Percentiles rank a stretch among this genome's conserved stretches.
Evolutionary conservation across 1,139 yeast genomes (phyloP).

Genomic region (Arxiozyma telluris): DNA sequence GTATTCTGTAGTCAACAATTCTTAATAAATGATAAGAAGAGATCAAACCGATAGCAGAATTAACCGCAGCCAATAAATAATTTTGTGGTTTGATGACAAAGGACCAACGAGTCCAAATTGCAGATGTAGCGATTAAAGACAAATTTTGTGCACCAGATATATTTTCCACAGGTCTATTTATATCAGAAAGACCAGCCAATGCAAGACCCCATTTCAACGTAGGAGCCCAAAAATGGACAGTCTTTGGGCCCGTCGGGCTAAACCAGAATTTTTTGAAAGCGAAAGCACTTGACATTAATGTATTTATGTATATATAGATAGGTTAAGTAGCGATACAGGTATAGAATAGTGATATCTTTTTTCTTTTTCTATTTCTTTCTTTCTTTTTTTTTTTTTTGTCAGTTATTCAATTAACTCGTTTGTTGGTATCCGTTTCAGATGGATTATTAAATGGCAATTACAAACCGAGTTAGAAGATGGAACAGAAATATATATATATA

Average conservation of each 20-base stretch:
- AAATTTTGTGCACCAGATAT: slow-evolving; percentile 84
- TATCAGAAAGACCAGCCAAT: slow-evolving; percentile 80
- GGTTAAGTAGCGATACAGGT: not conserved
- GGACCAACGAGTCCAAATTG: slow-evolving; percentile 98
- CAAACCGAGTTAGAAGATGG: not conserved
- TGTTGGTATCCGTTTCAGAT: not conserved
- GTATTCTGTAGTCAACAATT: slow-evolving; percentile 54
- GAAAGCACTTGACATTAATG: slow-evolving; percentile 24
- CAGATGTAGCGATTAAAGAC: slow-evolving; percentile 85
- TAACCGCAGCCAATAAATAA: slow-evolving; percentile 79
- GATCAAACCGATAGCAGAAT: slow-evolving; percentile 84
- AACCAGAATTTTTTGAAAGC: slow-evolving; percentile 59
- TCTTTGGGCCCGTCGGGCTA: slow-evolving; percentile 89
- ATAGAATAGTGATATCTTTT: not conserved
- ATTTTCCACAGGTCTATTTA: slow-evolving; percentile 84
- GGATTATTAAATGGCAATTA: not conserved
- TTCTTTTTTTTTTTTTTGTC: not conserved
- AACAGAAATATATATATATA: not conserved
- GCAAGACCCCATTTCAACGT: slow-evolving; percentile 71
- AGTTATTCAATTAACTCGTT: not conserved
- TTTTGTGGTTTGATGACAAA: slow-evolving; percentile 87
- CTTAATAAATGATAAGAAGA: slow-evolving; percentile 79
- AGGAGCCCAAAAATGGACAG: slow-evolving; percentile 83
- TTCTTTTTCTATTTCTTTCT: not conserved
- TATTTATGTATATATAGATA: not conserved